Evolutionary conservation across 495 filamentous ascomycete species (phyloP).

Genomic region (Collariella sp.): DNA sequence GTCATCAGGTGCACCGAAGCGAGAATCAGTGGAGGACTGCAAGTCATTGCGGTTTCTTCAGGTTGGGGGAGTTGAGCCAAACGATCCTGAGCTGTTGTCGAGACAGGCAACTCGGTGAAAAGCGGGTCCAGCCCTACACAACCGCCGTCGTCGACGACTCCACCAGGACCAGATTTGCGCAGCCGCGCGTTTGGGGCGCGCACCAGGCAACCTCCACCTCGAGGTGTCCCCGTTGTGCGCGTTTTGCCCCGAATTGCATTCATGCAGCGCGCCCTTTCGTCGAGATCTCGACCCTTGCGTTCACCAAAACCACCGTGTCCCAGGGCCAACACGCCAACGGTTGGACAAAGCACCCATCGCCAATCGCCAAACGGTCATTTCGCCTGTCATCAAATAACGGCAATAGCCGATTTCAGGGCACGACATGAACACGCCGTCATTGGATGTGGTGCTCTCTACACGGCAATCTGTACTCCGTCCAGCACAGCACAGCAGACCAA

Average conservation of each 20-base stretch:
- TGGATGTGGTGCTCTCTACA: not conserved
- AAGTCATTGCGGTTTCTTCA: not conserved
- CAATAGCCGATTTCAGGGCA: not conserved
- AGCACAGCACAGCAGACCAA: not conserved
- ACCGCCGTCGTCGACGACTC: not conserved
- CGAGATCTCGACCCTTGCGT: not conserved
- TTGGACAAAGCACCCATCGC: not conserved
- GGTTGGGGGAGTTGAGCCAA: not conserved
- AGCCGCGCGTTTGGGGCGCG: slow-evolving; percentile 15
- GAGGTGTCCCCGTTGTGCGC: not conserved
- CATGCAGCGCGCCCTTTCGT: not conserved
- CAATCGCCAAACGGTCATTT: not conserved
- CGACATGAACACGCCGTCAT: not conserved
- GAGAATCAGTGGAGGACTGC: not conserved
- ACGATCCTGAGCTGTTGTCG: not conserved
- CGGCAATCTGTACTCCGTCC: too few species aligned
- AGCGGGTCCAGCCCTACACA: slow-evolving; percentile 6
- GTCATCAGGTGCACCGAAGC: not conserved
- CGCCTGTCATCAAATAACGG: not conserved
- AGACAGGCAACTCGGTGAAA: not conserved
- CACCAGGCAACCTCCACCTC: not conserved
- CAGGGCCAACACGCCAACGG: not conserved
- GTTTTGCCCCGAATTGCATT: not conserved
- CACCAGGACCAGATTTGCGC: slow-evolving; percentile 11
- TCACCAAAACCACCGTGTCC: not conserved